Percentiles rank a stretch among this genome's conserved stretches.
These are phyloP conservation scores for Striga hermonthica DNA, from an alignment of 305 asterid species.

Conservation along the genomic window DNA sequence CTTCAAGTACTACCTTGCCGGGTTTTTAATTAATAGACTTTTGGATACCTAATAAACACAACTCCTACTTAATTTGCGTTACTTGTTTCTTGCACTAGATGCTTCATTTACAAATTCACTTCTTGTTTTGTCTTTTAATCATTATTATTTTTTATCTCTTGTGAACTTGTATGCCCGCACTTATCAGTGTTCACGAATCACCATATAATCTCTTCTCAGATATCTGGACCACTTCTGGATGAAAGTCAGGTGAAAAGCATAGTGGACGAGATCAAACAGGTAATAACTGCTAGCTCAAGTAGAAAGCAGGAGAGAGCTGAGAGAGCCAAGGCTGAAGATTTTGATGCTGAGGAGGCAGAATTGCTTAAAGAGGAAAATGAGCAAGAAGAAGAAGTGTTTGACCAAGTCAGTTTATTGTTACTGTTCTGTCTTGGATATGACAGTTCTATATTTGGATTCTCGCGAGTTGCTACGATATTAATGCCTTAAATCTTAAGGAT, in stretches of 20 bases:
- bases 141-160: not conserved
- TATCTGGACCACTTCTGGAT: slow-evolving; percentile 72
- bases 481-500: slow-evolving; percentile 9
- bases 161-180: slow-evolving; percentile 5
- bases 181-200: slow-evolving; percentile 12
- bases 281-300: slow-evolving; percentile 84
- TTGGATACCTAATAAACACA: not conserved
- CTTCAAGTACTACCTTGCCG: not conserved
- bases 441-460: not conserved
- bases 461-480: slow-evolving; percentile 7
- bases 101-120: not conserved
- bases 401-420: slow-evolving; percentile 53
- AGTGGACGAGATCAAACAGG: slow-evolving; percentile 83
- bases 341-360: slow-evolving; percentile 92
- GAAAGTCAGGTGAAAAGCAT: slow-evolving; percentile 82
- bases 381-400: slow-evolving; percentile 95
- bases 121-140: not conserved
- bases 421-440: slow-evolving; percentile 7
- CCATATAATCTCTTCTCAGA: slow-evolving; percentile 39
- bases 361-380: slow-evolving; percentile 87
- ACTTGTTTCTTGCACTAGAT: not conserved
- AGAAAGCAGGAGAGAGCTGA: slow-evolving; percentile 74
- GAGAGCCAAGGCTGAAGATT: slow-evolving; percentile 88
- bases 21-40: not conserved
- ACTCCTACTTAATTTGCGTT: not conserved